Evolutionary conservation across 768 basidiomycete species (phyloP).

Genomic region (Ephemerocybe angulata): DNA sequence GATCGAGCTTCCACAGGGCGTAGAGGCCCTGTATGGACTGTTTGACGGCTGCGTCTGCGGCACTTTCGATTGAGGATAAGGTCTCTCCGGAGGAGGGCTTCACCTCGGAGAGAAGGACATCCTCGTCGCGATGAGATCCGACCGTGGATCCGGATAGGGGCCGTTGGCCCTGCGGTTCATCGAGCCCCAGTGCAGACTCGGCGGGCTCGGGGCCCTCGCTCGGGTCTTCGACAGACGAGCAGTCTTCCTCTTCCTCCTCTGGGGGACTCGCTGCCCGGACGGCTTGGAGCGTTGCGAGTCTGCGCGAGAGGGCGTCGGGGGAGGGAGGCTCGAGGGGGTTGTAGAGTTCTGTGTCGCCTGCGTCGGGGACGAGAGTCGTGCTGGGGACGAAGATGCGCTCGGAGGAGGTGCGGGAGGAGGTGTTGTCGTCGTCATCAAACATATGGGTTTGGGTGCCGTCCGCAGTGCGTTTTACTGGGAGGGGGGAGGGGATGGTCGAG

Average conservation of each 20-base stretch:
- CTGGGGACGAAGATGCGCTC: constrained; percentile 32
- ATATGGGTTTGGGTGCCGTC: constrained; percentile 10
- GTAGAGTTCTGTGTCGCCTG: constrained; percentile 26
- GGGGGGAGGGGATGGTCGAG: constrained; percentile 60
- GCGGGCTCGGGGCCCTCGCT: constrained; percentile 11
- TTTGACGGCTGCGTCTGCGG: constrained; percentile 38
- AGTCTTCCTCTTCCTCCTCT: constrained; percentile 23
- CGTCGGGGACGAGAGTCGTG: constrained; percentile 23
- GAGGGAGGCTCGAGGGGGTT: constrained; percentile 42
- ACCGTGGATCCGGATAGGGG: neutral
- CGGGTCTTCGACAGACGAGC: constrained; percentile 19
- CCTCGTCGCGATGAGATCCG: too few relatives aligned
- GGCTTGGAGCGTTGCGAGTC: constrained; percentile 36
- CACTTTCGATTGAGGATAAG: too few relatives aligned
- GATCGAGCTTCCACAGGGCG: constrained; percentile 52
- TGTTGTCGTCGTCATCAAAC: too few relatives aligned
- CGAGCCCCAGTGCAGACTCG: constrained; percentile 17
- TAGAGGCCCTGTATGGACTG: constrained; percentile 56
- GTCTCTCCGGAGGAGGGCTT: too few relatives aligned
- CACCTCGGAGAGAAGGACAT: too few relatives aligned
- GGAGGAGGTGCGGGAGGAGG: neutral
- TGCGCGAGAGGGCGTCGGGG: constrained; percentile 36
- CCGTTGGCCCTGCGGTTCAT: constrained; percentile 5
- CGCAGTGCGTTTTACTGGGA: constrained; percentile 26
- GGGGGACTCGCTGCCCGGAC: constrained; percentile 21